These are phyloP conservation scores for Acorus calamus DNA, from an alignment of 106 monocot species.

Conservation along the genomic window DNA sequence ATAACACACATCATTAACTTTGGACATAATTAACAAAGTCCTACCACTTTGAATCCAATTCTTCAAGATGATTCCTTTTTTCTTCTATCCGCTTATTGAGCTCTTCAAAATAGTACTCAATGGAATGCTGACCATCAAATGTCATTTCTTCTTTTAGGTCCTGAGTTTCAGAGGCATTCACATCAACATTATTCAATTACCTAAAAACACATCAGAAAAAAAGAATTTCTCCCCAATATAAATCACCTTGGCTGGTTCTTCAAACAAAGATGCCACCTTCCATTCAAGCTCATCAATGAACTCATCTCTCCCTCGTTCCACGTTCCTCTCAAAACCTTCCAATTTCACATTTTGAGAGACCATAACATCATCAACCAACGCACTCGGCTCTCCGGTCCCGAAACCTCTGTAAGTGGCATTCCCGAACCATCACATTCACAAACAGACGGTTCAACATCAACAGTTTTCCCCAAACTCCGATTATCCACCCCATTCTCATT, in stretches of 20 bases:
- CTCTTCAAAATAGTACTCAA: not conserved
- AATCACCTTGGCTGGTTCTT: not conserved
- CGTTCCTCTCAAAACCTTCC: not conserved
- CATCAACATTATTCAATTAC: not conserved
- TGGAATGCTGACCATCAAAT: not conserved
- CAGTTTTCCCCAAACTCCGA: not conserved
- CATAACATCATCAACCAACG: no score
- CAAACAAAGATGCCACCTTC: not conserved
- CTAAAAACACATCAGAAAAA: not conserved
- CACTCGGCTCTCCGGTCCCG: no score
- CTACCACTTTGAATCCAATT: constrained; percentile 5
- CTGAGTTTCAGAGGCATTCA: not conserved
- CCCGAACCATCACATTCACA: no score
- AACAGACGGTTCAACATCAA: not conserved
- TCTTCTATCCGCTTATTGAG: not conserved
- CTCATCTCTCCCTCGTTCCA: not conserved
- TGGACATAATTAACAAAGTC: not conserved
- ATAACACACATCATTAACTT: no score
- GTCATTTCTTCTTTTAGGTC: constrained; percentile 3
- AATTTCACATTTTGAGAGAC: not conserved
- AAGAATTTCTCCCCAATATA: not conserved
- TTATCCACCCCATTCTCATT: not conserved
- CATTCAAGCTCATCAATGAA: no score
- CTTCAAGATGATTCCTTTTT: not conserved
- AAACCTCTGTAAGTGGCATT: no score